Base-by-base conservation (phyloP, 179 eudicot genomes). In the Beta macrorhiza region DNA sequence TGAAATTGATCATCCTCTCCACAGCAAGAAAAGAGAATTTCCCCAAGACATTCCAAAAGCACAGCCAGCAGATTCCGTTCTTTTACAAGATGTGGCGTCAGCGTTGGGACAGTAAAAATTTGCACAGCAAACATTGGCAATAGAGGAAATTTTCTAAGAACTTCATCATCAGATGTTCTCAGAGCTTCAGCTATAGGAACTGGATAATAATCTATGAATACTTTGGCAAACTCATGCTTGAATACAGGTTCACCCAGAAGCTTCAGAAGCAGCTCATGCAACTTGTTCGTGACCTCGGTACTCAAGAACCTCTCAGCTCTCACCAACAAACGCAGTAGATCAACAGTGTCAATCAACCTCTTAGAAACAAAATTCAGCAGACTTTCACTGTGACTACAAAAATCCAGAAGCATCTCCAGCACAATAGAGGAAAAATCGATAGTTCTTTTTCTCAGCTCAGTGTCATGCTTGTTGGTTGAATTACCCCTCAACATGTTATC, bases 41-140 rank as follows among this genome's bases (percentile, higher is more conserved):
- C 85, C 52, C 82, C 97, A 76, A 97, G 82, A 82, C 98, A 97
- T 53, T 89, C 91, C 84, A 94, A 78, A 65, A 97, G 90, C 82
- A 88, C 77, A 69, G 80, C 90, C 85, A 97, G 80, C n/a, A 97
- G 92, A 87, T 91, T 84, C 75, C 82, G 83, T 84, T 94, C 99
- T 89, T 89, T 93, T 42, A 97, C 97, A 81, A 97, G 97, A 67
- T 90, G 88, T 51, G 93, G 96, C 62, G 95, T 93, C 45, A 97
- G 85, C 65, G 97, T 94, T 13, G 99, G 98, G 81, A 97, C 99
- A 1, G 99, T 97, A 67, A 97, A 87, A 79, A 97, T 94, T 89
- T 97, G 99, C 75, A 97, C 99, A 67, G 95, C 85, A 81, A 97
- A 97, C 74, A 90, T 90, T 19, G 95, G 83, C 6, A 92, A 85